Evolutionary conservation across 2,329 filamentous ascomycete genomes (phyloP).

Genomic region (Bipolaris oryzae): DNA sequence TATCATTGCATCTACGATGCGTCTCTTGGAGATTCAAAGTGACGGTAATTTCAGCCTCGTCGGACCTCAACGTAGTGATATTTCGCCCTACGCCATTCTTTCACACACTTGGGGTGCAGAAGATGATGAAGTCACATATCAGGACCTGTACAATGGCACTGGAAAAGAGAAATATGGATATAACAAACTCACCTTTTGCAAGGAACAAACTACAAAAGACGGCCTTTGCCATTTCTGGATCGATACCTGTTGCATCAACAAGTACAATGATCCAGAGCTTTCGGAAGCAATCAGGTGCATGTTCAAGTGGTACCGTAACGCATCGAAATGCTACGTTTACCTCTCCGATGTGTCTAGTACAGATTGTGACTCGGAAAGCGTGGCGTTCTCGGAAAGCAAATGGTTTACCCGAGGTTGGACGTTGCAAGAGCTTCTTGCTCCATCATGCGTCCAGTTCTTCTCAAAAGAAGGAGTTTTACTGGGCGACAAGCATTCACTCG

Average conservation of each 20-base stretch:
- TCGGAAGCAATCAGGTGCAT: not conserved
- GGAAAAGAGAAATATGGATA: not conserved
- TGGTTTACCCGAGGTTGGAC: conserved; percentile 12
- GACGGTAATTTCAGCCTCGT: conserved; percentile 5
- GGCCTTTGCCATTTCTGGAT: not conserved
- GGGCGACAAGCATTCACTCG: conserved; percentile 15
- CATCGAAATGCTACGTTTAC: not conserved
- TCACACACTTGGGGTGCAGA: conserved; percentile 1
- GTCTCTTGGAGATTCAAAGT: conserved; percentile 5
- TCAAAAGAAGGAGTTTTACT: conserved; percentile 13
- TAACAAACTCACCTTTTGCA: not conserved
- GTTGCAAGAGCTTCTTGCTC: conserved; percentile 24
- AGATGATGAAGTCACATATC: not conserved
- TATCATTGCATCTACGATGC: not conserved
- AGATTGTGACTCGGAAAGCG: not conserved
- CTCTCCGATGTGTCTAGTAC: conserved; percentile 6
- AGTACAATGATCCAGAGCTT: not conserved
- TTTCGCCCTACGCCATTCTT: conserved; percentile 1
- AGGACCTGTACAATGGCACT: not conserved
- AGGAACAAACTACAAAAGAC: not conserved
- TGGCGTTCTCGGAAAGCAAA: conserved; percentile 9
- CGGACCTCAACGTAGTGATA: not conserved
- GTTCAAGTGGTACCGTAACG: not conserved
- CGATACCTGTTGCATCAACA: conserved; percentile 1
- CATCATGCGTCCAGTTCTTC: conserved; percentile 23